Conservation (phyloP, 2,329 filamentous ascomycete species). For the Macrophomina pseudophaseolina region DNA sequence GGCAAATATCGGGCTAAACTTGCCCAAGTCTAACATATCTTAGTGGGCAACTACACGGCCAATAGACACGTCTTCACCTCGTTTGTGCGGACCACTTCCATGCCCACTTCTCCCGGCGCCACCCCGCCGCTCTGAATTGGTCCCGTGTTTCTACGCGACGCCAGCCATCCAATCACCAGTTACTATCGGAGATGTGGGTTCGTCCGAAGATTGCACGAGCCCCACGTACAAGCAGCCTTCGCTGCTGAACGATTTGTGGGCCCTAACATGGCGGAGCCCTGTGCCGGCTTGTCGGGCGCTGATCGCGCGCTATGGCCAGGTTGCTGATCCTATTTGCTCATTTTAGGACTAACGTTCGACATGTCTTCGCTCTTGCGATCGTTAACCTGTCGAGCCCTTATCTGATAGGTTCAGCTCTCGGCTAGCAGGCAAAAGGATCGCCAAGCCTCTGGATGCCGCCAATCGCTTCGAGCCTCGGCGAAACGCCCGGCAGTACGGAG, state of each 20-base stretch:
- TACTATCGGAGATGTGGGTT: too few relatives aligned
- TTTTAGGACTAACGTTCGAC: neutral
- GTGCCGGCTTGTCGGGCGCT: neutral
- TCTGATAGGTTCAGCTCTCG: neutral
- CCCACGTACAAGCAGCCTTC: too few relatives aligned
- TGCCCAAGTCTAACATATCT: neutral
- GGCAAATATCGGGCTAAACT: neutral
- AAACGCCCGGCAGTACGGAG: neutral
- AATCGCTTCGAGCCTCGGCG: too few relatives aligned
- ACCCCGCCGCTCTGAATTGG: too few relatives aligned
- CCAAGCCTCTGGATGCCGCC: too few relatives aligned
- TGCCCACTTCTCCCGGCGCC: neutral
- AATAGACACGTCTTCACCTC: neutral
- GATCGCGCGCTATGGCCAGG: neutral
- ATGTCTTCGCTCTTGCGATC: neutral
- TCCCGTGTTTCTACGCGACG: too few relatives aligned
- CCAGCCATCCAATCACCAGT: too few relatives aligned
- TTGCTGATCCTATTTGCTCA: neutral
- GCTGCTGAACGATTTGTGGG: too few relatives aligned
- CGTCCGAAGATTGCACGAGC: too few relatives aligned
- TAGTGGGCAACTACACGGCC: neutral
- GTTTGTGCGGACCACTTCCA: neutral
- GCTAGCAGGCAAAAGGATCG: neutral
- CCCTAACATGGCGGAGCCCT: too few relatives aligned
- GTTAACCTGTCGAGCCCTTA: neutral